Evolutionary conservation across 2,329 filamentous ascomycete species (phyloP).

Genomic region (Penicillium sp.): DNA sequence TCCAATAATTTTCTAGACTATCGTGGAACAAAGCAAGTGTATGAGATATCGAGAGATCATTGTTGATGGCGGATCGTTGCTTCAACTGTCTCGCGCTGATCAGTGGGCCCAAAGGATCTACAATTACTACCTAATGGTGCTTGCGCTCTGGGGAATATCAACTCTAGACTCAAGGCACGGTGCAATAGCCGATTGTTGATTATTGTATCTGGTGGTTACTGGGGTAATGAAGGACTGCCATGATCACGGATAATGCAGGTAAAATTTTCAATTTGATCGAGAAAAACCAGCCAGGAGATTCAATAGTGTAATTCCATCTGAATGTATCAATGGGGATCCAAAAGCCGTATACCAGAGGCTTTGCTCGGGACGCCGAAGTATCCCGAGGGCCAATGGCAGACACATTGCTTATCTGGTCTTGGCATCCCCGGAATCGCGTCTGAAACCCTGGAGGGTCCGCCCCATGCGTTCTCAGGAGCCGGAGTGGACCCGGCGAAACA

Average conservation of each 20-base stretch:
- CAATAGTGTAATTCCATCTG: conserved; percentile 7
- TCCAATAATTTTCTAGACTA: neutral
- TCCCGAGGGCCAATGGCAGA: conserved; percentile 20
- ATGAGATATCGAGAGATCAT: neutral
- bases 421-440: conserved; percentile 10
- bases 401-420: conserved; percentile 26
- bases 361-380: conserved; percentile 21
- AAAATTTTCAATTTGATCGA: neutral
- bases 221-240: neutral
- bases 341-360: neutral
- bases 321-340: conserved; percentile 7
- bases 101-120: neutral
- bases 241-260: no score
- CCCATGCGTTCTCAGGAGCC: conserved; percentile 15
- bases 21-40: neutral
- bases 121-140: neutral
- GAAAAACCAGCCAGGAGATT: conserved; percentile 2
- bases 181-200: neutral
- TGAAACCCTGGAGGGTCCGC: neutral
- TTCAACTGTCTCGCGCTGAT: neutral
- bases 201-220: neutral
- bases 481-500: conserved; percentile 2
- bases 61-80: neutral
- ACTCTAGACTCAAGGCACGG: neutral
- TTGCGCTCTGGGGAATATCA: neutral